A percentile compares a stretch with the other conserved stretches of the same genome.
Conservation (phyloP, 495 filamentous ascomycete species). For the Hypoxylon intermedium region DNA sequence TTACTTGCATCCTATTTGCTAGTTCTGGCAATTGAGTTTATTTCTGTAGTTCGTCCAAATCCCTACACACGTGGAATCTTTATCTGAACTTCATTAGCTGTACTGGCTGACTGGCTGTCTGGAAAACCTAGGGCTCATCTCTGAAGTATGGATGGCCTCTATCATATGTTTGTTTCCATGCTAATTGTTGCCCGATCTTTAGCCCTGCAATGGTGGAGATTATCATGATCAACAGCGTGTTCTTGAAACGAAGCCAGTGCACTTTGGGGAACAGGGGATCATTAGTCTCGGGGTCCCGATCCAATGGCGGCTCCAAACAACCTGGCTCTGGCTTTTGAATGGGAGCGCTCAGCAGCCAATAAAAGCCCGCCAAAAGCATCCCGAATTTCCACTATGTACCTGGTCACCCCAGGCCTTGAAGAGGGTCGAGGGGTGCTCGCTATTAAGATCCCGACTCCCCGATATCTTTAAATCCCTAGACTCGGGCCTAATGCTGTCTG, state of each 20-base stretch:
- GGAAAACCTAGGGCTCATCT: too few species aligned
- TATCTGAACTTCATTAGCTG: too few species aligned
- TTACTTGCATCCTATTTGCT: background rate
- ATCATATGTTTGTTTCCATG: slow-evolving; percentile 1
- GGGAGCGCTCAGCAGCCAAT: slow-evolving; percentile 19
- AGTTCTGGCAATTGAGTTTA: background rate
- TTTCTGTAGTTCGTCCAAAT: slow-evolving; percentile 3
- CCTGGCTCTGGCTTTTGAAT: slow-evolving; percentile 13
- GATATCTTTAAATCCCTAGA: background rate
- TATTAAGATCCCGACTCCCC: slow-evolving; percentile 1
- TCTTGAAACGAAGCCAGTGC: slow-evolving; percentile 33
- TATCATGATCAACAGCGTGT: slow-evolving; percentile 28
- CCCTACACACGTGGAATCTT: too few species aligned
- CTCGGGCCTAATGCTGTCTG: background rate
- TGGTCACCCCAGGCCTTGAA: background rate
- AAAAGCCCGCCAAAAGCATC: slow-evolving; percentile 2
- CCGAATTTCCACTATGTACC: slow-evolving; percentile 5
- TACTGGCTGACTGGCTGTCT: too few species aligned
- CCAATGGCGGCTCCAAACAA: slow-evolving; percentile 28
- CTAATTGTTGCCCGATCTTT: slow-evolving; percentile 26
- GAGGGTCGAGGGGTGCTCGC: background rate
- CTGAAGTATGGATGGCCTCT: background rate
- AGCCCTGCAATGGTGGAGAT: slow-evolving; percentile 19
- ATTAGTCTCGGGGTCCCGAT: slow-evolving; percentile 6
- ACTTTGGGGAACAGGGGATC: slow-evolving; percentile 20